Conservation (phyloP, 169 alveolate species). For the Sarcocystis neurona region DNA sequence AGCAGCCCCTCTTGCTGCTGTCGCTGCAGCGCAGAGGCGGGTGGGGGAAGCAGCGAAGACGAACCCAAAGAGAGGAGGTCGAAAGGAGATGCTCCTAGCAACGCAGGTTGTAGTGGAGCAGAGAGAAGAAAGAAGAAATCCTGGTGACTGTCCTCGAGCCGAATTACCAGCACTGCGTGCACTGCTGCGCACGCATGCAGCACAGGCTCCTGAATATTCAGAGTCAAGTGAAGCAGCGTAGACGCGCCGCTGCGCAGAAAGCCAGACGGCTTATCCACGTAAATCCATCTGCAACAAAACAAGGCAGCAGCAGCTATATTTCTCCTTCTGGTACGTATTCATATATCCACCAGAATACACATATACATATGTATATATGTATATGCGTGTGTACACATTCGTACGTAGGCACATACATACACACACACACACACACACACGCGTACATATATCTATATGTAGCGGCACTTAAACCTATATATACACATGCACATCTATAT, state of each 20-base stretch:
- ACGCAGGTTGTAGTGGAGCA: conserved; percentile 47
- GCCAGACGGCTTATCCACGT: conserved; percentile 47
- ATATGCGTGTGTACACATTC: background rate
- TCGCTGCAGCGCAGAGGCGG: background rate
- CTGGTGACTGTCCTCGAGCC: conserved; percentile 51
- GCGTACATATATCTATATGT: background rate
- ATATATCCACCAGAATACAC: background rate
- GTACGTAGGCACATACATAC: background rate
- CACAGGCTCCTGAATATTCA: conserved; percentile 54
- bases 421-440: background rate
- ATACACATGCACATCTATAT: background rate
- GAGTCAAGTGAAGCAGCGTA: conserved; percentile 24
- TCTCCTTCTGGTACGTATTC: background rate
- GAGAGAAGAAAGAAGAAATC: conserved; percentile 57
- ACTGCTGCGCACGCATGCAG: conserved; percentile 36
- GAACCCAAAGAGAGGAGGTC: conserved; percentile 35
- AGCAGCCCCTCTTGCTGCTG: background rate
- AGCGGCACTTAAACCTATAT: background rate
- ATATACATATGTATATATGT: background rate
- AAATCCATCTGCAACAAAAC: conserved; percentile 38
- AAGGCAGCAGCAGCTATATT: too few relatives aligned
- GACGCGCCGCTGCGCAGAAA: conserved; percentile 50
- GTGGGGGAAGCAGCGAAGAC: background rate
- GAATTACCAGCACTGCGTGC: conserved; percentile 48
- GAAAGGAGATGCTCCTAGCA: conserved; percentile 42